Evolutionary conservation across 2,329 filamentous ascomycete species (phyloP), one percentile per base, ranked within the genome.

Genomic region (Endocalyx cinctus): DNA sequence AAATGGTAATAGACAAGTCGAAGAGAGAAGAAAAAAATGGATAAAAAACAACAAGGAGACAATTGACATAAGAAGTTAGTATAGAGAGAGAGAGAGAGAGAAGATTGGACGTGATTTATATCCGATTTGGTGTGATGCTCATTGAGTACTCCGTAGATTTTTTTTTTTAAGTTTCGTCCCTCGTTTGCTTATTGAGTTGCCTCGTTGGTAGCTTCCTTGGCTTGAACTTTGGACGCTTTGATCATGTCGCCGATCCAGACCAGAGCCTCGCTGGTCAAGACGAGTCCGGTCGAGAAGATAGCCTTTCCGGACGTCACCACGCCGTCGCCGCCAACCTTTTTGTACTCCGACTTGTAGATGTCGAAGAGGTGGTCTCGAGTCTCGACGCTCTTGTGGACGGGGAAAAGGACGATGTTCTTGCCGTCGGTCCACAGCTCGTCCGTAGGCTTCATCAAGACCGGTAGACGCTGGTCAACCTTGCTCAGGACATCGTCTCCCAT

Each of bases 401-500:
- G 84, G 41, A 78, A 67, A 42, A 75, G 68, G 37, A 82, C 70
- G 25, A 80, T 61, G 50, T 69, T 69, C 55, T 77, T 74, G 50
- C 84, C 74, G 12, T 79, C 75, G 38, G 68, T 69, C 60, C 78
- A 78, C 33, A 89, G 69, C 58, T 86, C 81, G 45, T 73, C 69
- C 17, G 84, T 85, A 31, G 84, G 79, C 64, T 87, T 82, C 69
- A 82, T 86, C 58, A 90, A 72, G 39, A 75, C 70, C 33, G 85
- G 85, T 58, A 88, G 82, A 43, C 68, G 74, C 58, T 76, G 64
- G 47, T 90, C 85, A 48, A 90, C 67, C 53, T 73, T 77, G 50
- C 62, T 67, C 45, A 90, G 70, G n/a, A 82, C 77, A 57, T 77
- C 70, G 61, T 87, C 80, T 46, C 82, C 84, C 33, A 94, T 64